These are phyloP conservation scores for Astrocystis sublimbata DNA, from an alignment of 495 filamentous ascomycete species.

Conservation along the genomic window DNA sequence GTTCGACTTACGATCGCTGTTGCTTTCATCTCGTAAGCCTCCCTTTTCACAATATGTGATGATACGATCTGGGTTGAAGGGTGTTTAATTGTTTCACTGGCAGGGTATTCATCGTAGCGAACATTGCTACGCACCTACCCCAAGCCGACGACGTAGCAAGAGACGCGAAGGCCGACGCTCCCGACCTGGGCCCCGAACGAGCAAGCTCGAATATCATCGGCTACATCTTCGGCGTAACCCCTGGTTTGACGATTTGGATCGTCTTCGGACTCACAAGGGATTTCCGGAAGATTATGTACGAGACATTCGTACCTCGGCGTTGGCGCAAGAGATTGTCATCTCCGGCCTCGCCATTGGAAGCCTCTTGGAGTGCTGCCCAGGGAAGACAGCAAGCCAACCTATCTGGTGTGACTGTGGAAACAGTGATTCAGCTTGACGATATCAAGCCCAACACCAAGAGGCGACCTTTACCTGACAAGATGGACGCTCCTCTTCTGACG, in stretches of 20 bases:
- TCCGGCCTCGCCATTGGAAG: neutral
- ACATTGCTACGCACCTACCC: slow-evolving; percentile 19
- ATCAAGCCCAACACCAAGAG: neutral
- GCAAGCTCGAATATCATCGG: slow-evolving; percentile 28
- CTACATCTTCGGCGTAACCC: slow-evolving; percentile 27
- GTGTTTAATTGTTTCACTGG: too few relatives aligned
- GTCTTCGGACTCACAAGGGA: slow-evolving; percentile 27
- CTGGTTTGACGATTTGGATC: slow-evolving; percentile 26
- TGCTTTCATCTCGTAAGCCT: slow-evolving; percentile 20
- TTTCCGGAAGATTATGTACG: slow-evolving; percentile 27
- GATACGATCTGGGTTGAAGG: too few relatives aligned
- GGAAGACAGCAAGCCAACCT: neutral
- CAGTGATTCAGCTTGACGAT: slow-evolving; percentile 6
- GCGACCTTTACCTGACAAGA: neutral
- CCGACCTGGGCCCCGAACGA: slow-evolving; percentile 21
- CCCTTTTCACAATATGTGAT: neutral
- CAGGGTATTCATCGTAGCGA: slow-evolving; percentile 21
- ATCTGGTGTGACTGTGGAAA: neutral
- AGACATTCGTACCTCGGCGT: slow-evolving; percentile 17
- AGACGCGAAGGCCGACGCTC: slow-evolving; percentile 14
- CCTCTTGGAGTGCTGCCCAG: neutral
- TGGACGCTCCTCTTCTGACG: neutral
- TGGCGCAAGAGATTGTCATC: neutral
- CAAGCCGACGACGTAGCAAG: slow-evolving; percentile 12
- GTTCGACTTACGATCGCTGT: slow-evolving; percentile 19